A percentile compares a stretch with the other conserved stretches of the same genome.
These are phyloP conservation scores for Dendrocalamus sinicus DNA, from an alignment of 176 grass and related monocot genomes.

Conservation along the genomic window DNA sequence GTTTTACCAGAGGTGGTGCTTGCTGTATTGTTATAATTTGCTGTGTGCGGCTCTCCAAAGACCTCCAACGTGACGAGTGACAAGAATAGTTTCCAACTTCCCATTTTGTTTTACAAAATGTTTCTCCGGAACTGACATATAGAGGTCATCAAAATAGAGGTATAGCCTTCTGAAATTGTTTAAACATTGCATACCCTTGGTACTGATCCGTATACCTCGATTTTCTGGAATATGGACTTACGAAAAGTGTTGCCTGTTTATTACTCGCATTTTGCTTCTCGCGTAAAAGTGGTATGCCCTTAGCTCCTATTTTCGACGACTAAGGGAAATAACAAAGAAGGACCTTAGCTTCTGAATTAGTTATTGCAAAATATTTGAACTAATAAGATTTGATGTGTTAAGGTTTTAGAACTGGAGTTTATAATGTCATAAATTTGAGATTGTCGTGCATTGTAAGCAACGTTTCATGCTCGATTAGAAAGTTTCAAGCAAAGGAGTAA, in stretches of 20 bases:
- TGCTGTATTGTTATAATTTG: neutral
- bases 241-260: neutral
- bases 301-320: neutral
- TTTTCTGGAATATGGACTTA: neutral
- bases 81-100: neutral
- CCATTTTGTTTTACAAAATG: neutral
- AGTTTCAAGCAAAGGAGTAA: neutral
- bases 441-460: slow-evolving; percentile 24
- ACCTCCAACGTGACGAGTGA: neutral
- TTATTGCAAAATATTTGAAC: neutral
- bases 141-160: neutral
- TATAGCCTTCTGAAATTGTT: neutral
- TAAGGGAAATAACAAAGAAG: neutral
- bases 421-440: neutral
- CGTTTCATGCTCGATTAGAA: neutral
- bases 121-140: neutral
- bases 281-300: neutral
- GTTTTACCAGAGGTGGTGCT: neutral
- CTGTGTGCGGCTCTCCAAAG: neutral
- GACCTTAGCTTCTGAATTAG: neutral
- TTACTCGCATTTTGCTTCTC: neutral
- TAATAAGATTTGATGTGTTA: neutral
- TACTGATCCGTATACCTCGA: neutral
- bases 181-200: neutral
- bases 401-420: slow-evolving; percentile 7